phyloP scores from a whole-genome alignment of 176 grass and related monocot species.

The Saccharum spontaneum region DNA sequence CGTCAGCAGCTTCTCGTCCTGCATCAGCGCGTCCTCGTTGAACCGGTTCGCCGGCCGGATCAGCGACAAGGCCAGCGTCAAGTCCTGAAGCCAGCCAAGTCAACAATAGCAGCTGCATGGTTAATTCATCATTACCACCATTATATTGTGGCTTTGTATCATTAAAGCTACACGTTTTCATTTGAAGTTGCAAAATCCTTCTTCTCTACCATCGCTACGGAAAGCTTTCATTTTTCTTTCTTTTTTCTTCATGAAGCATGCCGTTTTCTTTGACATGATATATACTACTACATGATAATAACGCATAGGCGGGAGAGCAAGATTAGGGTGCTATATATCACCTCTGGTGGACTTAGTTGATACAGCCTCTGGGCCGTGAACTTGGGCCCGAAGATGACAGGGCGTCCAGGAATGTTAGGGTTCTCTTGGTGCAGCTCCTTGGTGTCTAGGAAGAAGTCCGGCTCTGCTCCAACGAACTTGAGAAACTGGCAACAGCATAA shows the following conservation, averaged over 20 bases:
- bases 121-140: too few relatives aligned
- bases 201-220: too few relatives aligned
- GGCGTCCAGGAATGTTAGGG: background rate
- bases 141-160: too few relatives aligned
- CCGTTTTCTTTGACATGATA: too few relatives aligned
- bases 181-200: too few relatives aligned
- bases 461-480: background rate
- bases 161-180: too few relatives aligned
- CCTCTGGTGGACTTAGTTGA: constrained; percentile 22
- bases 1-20: background rate
- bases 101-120: too few relatives aligned
- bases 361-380: constrained; percentile 20
- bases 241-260: too few relatives aligned
- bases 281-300: too few relatives aligned
- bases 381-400: constrained; percentile 3
- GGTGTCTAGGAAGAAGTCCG: constrained; percentile 22
- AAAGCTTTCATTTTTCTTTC: too few relatives aligned
- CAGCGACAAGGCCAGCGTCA: constrained; percentile 17
- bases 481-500: background rate
- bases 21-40: constrained; percentile 18
- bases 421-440: constrained; percentile 16
- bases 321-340: background rate
- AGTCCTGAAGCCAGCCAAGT: background rate
- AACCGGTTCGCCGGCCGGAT: constrained; percentile 32
- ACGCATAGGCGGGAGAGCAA: too few relatives aligned